Evolutionary conservation across 2,329 filamentous ascomycete genomes (phyloP).

Genomic region (Colletotrichum liriopes): DNA sequence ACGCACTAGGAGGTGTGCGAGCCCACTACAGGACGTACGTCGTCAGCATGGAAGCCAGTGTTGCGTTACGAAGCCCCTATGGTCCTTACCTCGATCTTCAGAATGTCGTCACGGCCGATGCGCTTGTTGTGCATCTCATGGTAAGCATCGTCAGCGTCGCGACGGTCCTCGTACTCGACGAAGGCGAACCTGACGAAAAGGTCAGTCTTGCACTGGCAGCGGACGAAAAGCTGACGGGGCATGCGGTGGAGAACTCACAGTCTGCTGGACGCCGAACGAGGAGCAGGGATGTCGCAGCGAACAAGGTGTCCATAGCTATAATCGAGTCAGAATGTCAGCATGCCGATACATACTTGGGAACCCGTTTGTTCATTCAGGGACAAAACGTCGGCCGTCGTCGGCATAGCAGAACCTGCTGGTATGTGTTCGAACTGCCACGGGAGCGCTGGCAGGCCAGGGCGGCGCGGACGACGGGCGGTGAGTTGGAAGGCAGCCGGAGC

Average conservation of each 20-base stretch:
- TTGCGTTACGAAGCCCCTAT: neutral
- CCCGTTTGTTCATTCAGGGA: slow-evolving; percentile 19
- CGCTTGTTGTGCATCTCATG: slow-evolving; percentile 99
- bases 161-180: slow-evolving; percentile 98
- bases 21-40: slow-evolving; percentile 80
- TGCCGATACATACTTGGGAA: slow-evolving; percentile 49
- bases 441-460: slow-evolving; percentile 33
- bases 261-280: slow-evolving; percentile 91
- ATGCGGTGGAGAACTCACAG: slow-evolving; percentile 77
- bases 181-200: slow-evolving; percentile 83
- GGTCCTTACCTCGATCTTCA: slow-evolving; percentile 92
- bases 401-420: slow-evolving; percentile 12
- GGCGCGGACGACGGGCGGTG: slow-evolving; percentile 26
- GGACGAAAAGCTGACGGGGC: slow-evolving; percentile 1
- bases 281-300: slow-evolving; percentile 97
- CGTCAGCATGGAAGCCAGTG: slow-evolving; percentile 23
- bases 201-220: neutral
- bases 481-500: slow-evolving; percentile 35
- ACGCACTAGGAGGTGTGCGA: slow-evolving; percentile 96
- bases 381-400: slow-evolving; percentile 29
- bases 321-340: slow-evolving; percentile 59
- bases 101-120: slow-evolving; percentile 91
- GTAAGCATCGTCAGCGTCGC: slow-evolving; percentile 98
- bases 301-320: slow-evolving; percentile 95
- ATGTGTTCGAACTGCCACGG: slow-evolving; percentile 29